A percentile compares a stretch with the other conserved stretches of the same genome.
Conservation (phyloP, 306 rosid genomes). For the Potentilla sterilis region DNA sequence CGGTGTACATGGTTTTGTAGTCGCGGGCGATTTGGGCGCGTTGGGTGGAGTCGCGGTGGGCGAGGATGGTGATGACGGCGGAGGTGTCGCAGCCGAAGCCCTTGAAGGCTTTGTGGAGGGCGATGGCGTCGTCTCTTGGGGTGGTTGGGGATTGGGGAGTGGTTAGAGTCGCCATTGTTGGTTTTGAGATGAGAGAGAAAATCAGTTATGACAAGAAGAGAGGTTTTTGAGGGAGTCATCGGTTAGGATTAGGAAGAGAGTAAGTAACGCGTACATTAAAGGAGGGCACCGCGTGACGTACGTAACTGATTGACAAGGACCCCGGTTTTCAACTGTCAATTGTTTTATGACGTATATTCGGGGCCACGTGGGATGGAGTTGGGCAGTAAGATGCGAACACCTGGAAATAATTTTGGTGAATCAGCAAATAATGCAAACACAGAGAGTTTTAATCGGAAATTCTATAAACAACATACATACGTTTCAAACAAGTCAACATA, state of each 20-base stretch:
- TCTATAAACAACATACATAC: too few relatives aligned
- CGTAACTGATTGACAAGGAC: too few relatives aligned
- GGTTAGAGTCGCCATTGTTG: slow-evolving; percentile 46
- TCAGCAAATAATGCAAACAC: too few relatives aligned
- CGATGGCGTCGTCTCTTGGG: slow-evolving; percentile 66
- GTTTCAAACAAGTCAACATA: too few relatives aligned
- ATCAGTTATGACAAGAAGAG: too few relatives aligned
- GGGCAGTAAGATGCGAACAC: too few relatives aligned
- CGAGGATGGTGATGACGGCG: slow-evolving; percentile 61
- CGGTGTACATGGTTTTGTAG: slow-evolving; percentile 54
- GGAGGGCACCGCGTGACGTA: too few relatives aligned
- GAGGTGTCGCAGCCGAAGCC: slow-evolving; percentile 76
- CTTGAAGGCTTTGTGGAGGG: slow-evolving; percentile 82
- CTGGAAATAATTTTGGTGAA: too few relatives aligned
- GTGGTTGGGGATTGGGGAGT: slow-evolving; percentile 60
- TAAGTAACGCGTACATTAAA: too few relatives aligned
- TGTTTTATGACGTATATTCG: background rate
- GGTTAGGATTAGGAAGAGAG: too few relatives aligned
- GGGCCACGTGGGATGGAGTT: background rate
- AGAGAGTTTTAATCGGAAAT: too few relatives aligned
- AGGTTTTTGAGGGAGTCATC: too few relatives aligned
- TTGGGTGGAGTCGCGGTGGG: slow-evolving; percentile 68
- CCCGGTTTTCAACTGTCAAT: background rate
- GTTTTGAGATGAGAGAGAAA: background rate
- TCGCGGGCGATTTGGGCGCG: slow-evolving; percentile 74